Conservation (phyloP, 2,329 filamentous ascomycete genomes). For the Pseudocercospora fuligena region DNA sequence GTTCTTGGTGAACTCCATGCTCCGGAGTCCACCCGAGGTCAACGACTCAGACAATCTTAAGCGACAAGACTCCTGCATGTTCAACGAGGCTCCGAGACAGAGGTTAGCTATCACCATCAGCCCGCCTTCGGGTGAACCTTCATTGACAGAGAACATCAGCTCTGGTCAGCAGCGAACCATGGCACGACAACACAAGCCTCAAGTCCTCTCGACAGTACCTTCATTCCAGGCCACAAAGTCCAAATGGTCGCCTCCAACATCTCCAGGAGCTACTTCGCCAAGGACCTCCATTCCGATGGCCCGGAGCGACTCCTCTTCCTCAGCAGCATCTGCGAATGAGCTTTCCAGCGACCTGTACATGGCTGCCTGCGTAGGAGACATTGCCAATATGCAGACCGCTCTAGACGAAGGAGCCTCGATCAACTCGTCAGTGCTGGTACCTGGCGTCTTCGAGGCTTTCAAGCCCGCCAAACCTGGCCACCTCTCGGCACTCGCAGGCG, state of each 20-base stretch:
- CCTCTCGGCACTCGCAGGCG: slow-evolving; percentile 41
- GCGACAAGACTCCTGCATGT: slow-evolving; percentile 31
- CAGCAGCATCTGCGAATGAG: slow-evolving; percentile 13
- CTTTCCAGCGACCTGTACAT: slow-evolving; percentile 36
- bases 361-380: slow-evolving; percentile 39
- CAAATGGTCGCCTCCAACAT: slow-evolving; percentile 40
- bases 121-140: neutral
- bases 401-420: slow-evolving; percentile 37
- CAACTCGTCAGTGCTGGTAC: slow-evolving; percentile 34
- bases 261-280: slow-evolving; percentile 37
- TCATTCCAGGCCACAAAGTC: slow-evolving; percentile 36
- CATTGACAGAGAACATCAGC: slow-evolving; percentile 17
- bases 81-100: slow-evolving; percentile 18
- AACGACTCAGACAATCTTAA: slow-evolving; percentile 21
- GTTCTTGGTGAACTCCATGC: slow-evolving; percentile 22
- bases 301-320: slow-evolving; percentile 24
- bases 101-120: neutral
- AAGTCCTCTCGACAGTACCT: slow-evolving; percentile 29
- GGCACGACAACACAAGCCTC: slow-evolving; percentile 25
- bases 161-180: slow-evolving; percentile 21
- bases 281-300: slow-evolving; percentile 23
- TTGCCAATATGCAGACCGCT: slow-evolving; percentile 34
- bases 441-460: slow-evolving; percentile 40
- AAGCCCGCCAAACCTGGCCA: slow-evolving; percentile 41
- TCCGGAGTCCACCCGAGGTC: slow-evolving; percentile 12